Percentiles rank a stretch among this genome's conserved stretches.
Conservation (phyloP, 2,329 filamentous ascomycete genomes). For the Ambrosiella cleistominuta region DNA sequence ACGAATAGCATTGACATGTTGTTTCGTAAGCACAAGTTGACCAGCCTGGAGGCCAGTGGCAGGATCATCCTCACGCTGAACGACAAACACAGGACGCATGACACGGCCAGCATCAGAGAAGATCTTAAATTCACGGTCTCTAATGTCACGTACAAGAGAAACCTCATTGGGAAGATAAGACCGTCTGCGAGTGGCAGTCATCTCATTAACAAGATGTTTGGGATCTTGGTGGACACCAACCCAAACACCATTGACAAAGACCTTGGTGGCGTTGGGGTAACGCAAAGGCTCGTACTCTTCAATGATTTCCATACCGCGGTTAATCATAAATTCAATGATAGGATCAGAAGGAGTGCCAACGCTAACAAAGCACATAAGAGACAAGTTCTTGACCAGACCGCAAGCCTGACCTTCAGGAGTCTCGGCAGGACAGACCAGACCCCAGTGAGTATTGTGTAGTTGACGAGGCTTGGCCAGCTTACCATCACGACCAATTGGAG, state of each 20-base stretch:
- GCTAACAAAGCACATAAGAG: conserved; percentile 95
- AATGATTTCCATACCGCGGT: conserved; percentile 85
- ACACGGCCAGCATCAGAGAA: conserved; percentile 95
- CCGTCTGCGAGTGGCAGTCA: conserved; percentile 60
- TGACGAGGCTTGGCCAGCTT: conserved; percentile 97
- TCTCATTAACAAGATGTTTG: conserved; percentile 62
- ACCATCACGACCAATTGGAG: conserved; percentile 89
- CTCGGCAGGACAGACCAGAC: conserved; percentile 88
- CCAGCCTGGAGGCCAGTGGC: conserved; percentile 44
- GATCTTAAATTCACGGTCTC: conserved; percentile 95
- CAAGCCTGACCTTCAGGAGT: conserved; percentile 97
- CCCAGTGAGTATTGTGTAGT: conserved; percentile 97
- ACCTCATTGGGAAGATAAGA: conserved; percentile 82
- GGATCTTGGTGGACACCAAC: conserved; percentile 88
- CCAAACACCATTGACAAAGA: conserved; percentile 97
- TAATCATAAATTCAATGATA: conserved; percentile 88
- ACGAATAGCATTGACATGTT: conserved; percentile 58
- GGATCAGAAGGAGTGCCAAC: conserved; percentile 83
- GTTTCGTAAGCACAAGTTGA: conserved; percentile 64
- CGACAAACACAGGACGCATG: conserved; percentile 81
- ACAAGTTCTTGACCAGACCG: conserved; percentile 93
- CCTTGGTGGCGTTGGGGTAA: conserved; percentile 86
- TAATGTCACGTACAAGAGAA: conserved; percentile 86
- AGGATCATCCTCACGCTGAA: conserved; percentile 68
- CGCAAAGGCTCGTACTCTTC: conserved; percentile 82